Evolutionary conservation across 805 yeast species (phyloP).

Genomic region (Metschnikowia bowlesiae): DNA sequence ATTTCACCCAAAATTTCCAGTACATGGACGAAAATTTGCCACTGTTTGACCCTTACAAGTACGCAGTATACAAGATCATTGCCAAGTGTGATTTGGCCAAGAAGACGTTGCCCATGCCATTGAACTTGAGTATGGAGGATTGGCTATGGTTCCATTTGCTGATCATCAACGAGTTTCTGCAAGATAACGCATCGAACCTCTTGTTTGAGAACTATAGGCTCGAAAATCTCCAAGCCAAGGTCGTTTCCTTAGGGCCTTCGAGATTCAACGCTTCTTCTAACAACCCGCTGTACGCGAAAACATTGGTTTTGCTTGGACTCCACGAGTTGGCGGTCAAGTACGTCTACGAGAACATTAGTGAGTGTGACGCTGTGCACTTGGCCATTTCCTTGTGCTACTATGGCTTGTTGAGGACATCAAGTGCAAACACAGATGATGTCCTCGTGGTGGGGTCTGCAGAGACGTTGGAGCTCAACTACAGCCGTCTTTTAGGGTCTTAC

Average conservation of each 20-base stretch:
- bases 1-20: constrained; percentile 80
- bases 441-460: constrained; percentile 29
- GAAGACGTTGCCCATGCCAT: constrained; percentile 60
- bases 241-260: constrained; percentile 67
- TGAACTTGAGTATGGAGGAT: constrained; percentile 80
- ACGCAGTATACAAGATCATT: constrained; percentile 82
- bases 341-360: constrained; percentile 54
- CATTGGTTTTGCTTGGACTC: constrained; percentile 69
- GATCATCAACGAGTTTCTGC: constrained; percentile 54
- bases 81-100: constrained; percentile 82
- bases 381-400: constrained; percentile 76
- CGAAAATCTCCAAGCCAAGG: constrained; percentile 65
- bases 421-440: constrained; percentile 33
- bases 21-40: constrained; percentile 47
- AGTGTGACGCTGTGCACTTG: constrained; percentile 84
- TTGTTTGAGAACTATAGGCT: constrained; percentile 69
- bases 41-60: constrained; percentile 78
- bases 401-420: constrained; percentile 56
- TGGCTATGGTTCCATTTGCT: constrained; percentile 94
- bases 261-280: constrained; percentile 63
- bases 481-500: constrained; percentile 71
- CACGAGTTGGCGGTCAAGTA: constrained; percentile 77
- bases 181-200: constrained; percentile 30
- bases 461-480: constrained; percentile 43
- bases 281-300: constrained; percentile 70